These are phyloP conservation scores for Phytophthora syringae DNA, from an alignment of 352 stramenopile species.

Conservation along the genomic window DNA sequence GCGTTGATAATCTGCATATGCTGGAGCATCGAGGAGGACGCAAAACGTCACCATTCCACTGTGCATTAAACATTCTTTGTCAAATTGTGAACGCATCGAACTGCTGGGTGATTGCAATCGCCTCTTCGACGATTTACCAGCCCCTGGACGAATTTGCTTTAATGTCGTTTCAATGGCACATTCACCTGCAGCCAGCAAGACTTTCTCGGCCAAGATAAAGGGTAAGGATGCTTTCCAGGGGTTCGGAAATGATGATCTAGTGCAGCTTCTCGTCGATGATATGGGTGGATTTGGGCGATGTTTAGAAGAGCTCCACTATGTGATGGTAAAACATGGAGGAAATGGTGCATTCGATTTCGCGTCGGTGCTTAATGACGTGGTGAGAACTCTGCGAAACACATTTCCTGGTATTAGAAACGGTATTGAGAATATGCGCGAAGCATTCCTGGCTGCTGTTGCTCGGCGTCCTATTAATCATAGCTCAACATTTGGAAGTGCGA, in stretches of 20 bases:
- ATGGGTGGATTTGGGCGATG: conserved; percentile 5
- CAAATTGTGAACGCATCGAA: conserved; percentile 12
- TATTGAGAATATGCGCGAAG: not conserved
- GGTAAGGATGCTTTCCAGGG: not conserved
- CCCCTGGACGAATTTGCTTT: conserved; percentile 10
- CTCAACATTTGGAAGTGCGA: conserved; percentile 18
- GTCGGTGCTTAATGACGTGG: not conserved
- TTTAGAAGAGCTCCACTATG: not conserved
- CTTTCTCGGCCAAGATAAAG: not conserved
- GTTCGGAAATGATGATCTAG: not conserved
- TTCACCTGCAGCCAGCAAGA: not conserved
- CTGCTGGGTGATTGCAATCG: conserved; percentile 17
- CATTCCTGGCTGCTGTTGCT: not conserved
- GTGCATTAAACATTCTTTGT: not conserved
- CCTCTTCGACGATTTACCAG: conserved; percentile 11
- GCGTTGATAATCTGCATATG: conserved; percentile 11
- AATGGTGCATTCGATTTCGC: not conserved
- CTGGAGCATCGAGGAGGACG: conserved; percentile 7
- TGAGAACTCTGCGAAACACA: not conserved
- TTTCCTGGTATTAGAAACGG: not conserved
- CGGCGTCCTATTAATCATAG: not conserved
- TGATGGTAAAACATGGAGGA: not conserved
- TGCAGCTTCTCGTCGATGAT: conserved; percentile 6
- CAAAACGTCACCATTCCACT: not conserved
- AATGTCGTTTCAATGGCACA: not conserved